Evolutionary conservation across 2,329 filamentous ascomycete genomes (phyloP).

Genomic region (Fusarium sulawesiense): DNA sequence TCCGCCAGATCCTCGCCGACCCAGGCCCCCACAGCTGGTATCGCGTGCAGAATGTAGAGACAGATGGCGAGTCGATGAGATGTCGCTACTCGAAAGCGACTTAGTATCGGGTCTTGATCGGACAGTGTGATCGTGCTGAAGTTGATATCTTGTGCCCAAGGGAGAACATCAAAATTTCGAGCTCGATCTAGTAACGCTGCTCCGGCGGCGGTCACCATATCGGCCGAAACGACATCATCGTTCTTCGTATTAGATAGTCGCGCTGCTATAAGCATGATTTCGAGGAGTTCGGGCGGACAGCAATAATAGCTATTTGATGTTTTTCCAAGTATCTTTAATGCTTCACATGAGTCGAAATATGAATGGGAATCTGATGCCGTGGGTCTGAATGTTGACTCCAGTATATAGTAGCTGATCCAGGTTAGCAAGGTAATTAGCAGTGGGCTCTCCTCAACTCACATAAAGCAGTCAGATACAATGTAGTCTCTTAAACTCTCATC

Average conservation of each 20-base stretch:
- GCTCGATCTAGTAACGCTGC: slow-evolving; percentile 53
- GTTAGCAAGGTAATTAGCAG: slow-evolving; percentile 14
- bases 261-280: slow-evolving; percentile 57
- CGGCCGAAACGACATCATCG: slow-evolving; percentile 44
- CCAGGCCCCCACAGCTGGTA: slow-evolving; percentile 44
- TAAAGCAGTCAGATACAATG: slow-evolving; percentile 61
- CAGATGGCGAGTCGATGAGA: slow-evolving; percentile 59
- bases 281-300: slow-evolving; percentile 58
- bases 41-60: slow-evolving; percentile 59
- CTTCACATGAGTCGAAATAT: slow-evolving; percentile 53
- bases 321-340: slow-evolving; percentile 53
- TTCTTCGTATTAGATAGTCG: slow-evolving; percentile 51
- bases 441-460: slow-evolving; percentile 46
- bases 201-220: slow-evolving; percentile 48
- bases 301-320: slow-evolving; percentile 61
- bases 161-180: slow-evolving; percentile 54
- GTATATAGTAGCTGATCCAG: slow-evolving; percentile 55
- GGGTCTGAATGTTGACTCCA: slow-evolving; percentile 58
- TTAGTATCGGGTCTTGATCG: slow-evolving; percentile 50
- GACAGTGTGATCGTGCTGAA: slow-evolving; percentile 51
- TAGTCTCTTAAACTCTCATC: slow-evolving; percentile 56
- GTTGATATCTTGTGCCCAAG: slow-evolving; percentile 55
- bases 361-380: slow-evolving; percentile 48
- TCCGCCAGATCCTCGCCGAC: slow-evolving; percentile 47
- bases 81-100: slow-evolving; percentile 55